Evolutionary conservation across 129 eudicot genomes (phyloP).

Genomic region (Helianthus tuberosus): DNA sequence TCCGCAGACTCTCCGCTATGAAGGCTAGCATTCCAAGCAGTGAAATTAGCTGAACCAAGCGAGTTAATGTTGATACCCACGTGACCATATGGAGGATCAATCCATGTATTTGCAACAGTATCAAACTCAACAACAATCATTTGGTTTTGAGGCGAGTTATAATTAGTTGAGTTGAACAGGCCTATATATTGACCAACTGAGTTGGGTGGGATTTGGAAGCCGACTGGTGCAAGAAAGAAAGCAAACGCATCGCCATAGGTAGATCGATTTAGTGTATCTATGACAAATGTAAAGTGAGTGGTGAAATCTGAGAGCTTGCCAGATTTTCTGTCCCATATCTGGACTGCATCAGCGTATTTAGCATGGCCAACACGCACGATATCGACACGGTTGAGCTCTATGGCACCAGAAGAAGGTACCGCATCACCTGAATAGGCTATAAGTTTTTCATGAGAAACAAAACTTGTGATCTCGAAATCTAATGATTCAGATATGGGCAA

Average conservation of each 20-base stretch:
- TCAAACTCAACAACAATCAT: constrained; percentile 24
- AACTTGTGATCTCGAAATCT: constrained; percentile 17
- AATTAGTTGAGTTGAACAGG: not conserved
- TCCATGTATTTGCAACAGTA: not conserved
- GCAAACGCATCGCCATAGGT: not conserved
- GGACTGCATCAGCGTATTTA: constrained; percentile 7
- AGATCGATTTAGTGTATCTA: constrained; percentile 9
- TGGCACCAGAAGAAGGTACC: not conserved
- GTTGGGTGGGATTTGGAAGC: constrained; percentile 25
- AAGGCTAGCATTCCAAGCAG: constrained; percentile 27
- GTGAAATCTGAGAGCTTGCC: constrained; percentile 20
- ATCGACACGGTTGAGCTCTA: constrained; percentile 5
- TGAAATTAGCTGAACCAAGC: not conserved
- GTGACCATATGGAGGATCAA: constrained; percentile 17
- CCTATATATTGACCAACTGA: constrained; percentile 14
- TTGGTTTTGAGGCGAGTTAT: not conserved
- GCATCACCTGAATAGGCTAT: constrained; percentile 21
- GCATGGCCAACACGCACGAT: constrained; percentile 20
- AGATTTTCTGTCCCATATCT: constrained; percentile 24
- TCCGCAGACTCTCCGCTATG: constrained; percentile 12
- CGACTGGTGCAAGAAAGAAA: constrained; percentile 27
- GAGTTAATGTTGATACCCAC: constrained; percentile 29
- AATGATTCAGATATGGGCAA: constrained; percentile 14
- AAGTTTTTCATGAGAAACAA: not conserved
- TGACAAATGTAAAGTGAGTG: constrained; percentile 18